A percentile compares a stretch with the other conserved stretches of the same genome.
Conservation (phyloP, 306 rosid genomes). For the Hippophae tibetana region DNA sequence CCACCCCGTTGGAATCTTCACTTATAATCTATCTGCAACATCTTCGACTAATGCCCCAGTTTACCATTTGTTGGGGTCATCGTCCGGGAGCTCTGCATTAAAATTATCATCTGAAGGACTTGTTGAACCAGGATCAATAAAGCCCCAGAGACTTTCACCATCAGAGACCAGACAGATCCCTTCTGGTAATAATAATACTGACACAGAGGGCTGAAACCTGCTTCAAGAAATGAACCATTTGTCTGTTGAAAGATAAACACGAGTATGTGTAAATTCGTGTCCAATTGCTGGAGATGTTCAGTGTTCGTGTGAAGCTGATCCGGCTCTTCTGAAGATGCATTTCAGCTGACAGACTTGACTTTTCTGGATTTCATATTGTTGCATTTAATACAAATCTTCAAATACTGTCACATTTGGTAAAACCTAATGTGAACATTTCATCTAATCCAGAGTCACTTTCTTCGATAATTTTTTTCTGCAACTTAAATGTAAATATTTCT, state of each 20-base stretch:
- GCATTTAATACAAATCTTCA: conserved; percentile 70
- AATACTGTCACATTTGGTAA: conserved; percentile 65
- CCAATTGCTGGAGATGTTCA: conserved; percentile 74
- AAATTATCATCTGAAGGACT: conserved; percentile 76
- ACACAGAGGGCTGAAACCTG: conserved; percentile 58
- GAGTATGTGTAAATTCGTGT: conserved; percentile 77
- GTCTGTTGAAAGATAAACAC: conserved; percentile 50
- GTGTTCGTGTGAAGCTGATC: conserved; percentile 51
- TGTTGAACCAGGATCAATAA: conserved; percentile 59
- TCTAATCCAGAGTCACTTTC: conserved; percentile 34
- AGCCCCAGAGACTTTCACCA: conserved; percentile 65
- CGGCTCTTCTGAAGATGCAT: conserved; percentile 43
- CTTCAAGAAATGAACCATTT: conserved; percentile 37
- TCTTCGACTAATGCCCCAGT: conserved; percentile 53
- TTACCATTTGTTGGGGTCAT: conserved; percentile 62
- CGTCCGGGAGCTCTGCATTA: conserved; percentile 66
- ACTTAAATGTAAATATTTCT: conserved; percentile 25
- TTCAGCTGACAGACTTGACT: conserved; percentile 49
- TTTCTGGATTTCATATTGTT: conserved; percentile 54
- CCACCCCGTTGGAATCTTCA: conserved; percentile 87
- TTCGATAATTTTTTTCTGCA: conserved; percentile 20
- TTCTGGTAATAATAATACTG: conserved; percentile 62
- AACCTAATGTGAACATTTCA: conserved; percentile 70
- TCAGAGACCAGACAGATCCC: conserved; percentile 73
- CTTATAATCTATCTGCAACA: conserved; percentile 58